Percentiles rank a stretch among this genome's conserved stretches.
These are phyloP conservation scores for Coprinopsis sp. DNA, from an alignment of 768 basidiomycete species.

Conservation along the genomic window DNA sequence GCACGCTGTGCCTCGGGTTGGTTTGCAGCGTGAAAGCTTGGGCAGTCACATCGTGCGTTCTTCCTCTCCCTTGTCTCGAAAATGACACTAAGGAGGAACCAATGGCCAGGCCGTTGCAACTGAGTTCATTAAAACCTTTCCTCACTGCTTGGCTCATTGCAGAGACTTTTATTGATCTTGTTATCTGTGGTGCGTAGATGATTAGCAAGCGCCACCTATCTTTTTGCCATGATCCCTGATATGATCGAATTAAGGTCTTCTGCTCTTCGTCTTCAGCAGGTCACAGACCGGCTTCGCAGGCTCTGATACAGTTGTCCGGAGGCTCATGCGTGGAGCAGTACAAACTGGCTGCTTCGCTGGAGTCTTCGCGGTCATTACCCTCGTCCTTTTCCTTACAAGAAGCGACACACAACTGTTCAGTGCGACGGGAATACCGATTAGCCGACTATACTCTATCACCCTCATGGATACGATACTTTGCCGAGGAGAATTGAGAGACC, in stretches of 20 bases:
- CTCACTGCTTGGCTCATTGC: conserved; percentile 34
- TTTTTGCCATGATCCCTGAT: neutral
- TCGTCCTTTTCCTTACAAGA: conserved; percentile 31
- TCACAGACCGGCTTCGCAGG: conserved; percentile 42
- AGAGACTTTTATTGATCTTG: conserved; percentile 36
- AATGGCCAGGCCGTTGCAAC: neutral
- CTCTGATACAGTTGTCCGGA: conserved; percentile 42
- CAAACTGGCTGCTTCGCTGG: conserved; percentile 42
- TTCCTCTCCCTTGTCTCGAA: neutral
- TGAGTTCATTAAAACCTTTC: neutral
- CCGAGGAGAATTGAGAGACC: conserved; percentile 7
- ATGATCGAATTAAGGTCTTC: conserved; percentile 10
- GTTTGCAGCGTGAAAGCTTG: conserved; percentile 18
- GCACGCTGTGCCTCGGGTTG: conserved; percentile 30
- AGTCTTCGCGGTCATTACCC: conserved; percentile 39
- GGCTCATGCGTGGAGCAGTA: conserved; percentile 43
- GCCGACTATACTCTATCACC: conserved; percentile 41
- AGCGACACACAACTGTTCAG: conserved; percentile 23
- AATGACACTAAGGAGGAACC: neutral
- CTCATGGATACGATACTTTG: conserved; percentile 32
- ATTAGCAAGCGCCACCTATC: neutral
- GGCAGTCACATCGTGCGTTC: conserved; percentile 2
- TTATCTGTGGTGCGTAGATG: conserved; percentile 36
- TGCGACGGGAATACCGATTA: conserved; percentile 22
- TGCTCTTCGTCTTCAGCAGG: conserved; percentile 26